Evolutionary conservation across 305 asterid species (phyloP).

Genomic region (Solanum aculeatissimum): DNA sequence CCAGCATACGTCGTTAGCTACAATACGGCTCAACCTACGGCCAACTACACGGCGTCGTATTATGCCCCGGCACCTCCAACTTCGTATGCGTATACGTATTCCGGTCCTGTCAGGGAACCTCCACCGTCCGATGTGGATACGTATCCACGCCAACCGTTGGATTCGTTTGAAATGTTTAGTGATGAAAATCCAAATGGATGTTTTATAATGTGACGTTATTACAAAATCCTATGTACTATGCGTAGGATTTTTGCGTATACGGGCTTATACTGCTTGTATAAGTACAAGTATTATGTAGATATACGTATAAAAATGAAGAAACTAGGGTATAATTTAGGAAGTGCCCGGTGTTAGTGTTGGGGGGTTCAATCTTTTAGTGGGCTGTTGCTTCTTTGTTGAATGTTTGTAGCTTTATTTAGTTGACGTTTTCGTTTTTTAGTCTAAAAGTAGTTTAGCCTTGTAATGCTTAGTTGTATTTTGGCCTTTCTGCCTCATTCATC

Average conservation of each 20-base stretch:
- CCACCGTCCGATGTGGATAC: slow-evolving; percentile 20
- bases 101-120: slow-evolving; percentile 16
- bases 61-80: slow-evolving; percentile 40
- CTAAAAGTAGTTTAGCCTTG: neutral
- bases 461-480: slow-evolving; percentile 1
- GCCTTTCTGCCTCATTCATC: neutral
- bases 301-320: neutral
- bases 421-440: neutral
- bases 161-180: slow-evolving; percentile 69
- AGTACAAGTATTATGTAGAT: neutral
- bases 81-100: slow-evolving; percentile 30
- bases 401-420: neutral
- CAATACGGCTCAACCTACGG: slow-evolving; percentile 51
- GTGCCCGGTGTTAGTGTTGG: neutral
- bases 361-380: neutral
- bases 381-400: neutral
- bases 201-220: slow-evolving; percentile 29
- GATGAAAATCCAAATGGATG: slow-evolving; percentile 83
- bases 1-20: slow-evolving; percentile 48
- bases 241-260: neutral
- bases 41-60: slow-evolving; percentile 40
- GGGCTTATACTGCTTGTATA: slow-evolving; percentile 25
- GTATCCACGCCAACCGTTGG: slow-evolving; percentile 42
- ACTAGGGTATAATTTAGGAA: neutral
- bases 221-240: neutral